Conservation (phyloP, 2,329 filamentous ascomycete genomes). For the Fusarium austroafricanum region DNA sequence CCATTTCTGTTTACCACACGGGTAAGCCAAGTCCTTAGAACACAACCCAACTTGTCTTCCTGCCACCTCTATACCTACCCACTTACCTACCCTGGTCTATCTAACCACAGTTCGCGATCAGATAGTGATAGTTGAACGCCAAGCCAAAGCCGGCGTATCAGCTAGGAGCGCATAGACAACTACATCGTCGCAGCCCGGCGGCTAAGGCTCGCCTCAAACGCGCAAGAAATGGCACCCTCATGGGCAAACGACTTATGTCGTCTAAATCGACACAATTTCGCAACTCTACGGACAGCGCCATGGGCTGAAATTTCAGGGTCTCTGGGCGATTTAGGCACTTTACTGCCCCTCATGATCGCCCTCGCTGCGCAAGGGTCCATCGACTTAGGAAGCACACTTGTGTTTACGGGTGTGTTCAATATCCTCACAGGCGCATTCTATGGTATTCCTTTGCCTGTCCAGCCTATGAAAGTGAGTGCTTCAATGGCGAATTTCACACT, state of each 20-base stretch:
- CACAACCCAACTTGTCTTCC: neutral
- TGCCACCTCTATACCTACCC: too few relatives aligned
- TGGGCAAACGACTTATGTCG: slow-evolving; percentile 49
- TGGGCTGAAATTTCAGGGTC: slow-evolving; percentile 86
- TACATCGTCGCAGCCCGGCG: neutral
- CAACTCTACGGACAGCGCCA: slow-evolving; percentile 60
- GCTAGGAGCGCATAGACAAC: neutral
- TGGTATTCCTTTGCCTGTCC: slow-evolving; percentile 89
- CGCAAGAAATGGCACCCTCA: slow-evolving; percentile 36
- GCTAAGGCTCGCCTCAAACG: neutral
- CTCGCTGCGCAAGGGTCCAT: slow-evolving; percentile 83
- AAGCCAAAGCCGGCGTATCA: neutral
- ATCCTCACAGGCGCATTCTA: slow-evolving; percentile 84
- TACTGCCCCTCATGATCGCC: slow-evolving; percentile 89
- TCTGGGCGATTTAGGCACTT: slow-evolving; percentile 86
- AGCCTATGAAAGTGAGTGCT: slow-evolving; percentile 76
- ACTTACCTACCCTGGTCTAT: neutral
- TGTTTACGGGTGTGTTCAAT: slow-evolving; percentile 91
- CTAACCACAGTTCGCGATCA: neutral
- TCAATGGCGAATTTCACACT: neutral
- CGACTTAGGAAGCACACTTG: slow-evolving; percentile 82
- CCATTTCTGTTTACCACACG: neutral
- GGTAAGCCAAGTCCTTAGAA: neutral
- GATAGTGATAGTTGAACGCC: neutral
- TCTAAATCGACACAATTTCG: slow-evolving; percentile 60